Conservation (phyloP, 306 rosid species). For the Purshia tridentata region DNA sequence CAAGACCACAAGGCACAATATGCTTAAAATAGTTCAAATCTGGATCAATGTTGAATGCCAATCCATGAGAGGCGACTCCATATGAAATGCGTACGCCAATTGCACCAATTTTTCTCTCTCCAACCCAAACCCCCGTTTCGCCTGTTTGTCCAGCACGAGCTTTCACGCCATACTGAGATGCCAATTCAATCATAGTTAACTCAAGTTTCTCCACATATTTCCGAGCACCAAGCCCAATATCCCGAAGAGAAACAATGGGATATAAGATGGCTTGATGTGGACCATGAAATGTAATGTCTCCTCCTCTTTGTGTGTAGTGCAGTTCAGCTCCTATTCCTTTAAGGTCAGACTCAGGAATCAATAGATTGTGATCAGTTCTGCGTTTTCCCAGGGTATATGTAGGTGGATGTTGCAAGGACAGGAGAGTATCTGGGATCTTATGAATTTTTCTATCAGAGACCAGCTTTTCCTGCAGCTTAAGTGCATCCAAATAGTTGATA, state of each 20-base stretch:
- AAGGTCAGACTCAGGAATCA: constrained; percentile 62
- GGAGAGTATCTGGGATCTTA: constrained; percentile 55
- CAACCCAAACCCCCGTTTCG: constrained; percentile 91
- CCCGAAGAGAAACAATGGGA: constrained; percentile 74
- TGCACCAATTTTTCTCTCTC: constrained; percentile 87
- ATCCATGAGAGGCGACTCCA: constrained; percentile 84
- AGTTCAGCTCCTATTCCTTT: constrained; percentile 72
- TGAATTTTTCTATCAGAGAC: constrained; percentile 60
- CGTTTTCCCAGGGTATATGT: constrained; percentile 88
- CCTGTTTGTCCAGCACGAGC: constrained; percentile 61
- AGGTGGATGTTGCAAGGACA: constrained; percentile 81
- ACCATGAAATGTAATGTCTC: constrained; percentile 92
- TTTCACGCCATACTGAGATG: constrained; percentile 62
- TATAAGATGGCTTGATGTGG: constrained; percentile 81
- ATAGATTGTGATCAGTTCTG: constrained; percentile 69
- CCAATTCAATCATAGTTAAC: constrained; percentile 68
- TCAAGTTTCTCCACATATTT: constrained; percentile 80
- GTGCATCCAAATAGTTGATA: constrained; percentile 60
- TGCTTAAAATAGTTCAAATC: constrained; percentile 72
- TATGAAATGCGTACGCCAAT: constrained; percentile 72
- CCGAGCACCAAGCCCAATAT: constrained; percentile 71
- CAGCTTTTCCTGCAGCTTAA: constrained; percentile 67
- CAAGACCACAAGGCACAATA: constrained; percentile 88
- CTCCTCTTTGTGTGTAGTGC: constrained; percentile 75
- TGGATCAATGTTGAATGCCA: constrained; percentile 89